Evolutionary conservation across 768 basidiomycete genomes (phyloP).

Genomic region (Sistotremastrum suecicum): DNA sequence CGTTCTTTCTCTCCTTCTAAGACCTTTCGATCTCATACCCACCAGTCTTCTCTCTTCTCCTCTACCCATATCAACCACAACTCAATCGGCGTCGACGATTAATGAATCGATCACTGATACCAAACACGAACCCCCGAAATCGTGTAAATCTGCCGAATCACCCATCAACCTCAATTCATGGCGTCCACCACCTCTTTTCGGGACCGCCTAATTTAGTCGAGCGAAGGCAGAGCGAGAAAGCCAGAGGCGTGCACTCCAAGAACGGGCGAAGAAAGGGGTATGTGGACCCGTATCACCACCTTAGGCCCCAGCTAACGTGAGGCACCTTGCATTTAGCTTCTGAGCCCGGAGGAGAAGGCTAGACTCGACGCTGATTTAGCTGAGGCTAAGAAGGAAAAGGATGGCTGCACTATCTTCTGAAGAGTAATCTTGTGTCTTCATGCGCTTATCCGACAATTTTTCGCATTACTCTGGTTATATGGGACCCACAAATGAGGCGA

Average conservation of each 20-base stretch:
- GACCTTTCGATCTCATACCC: slow-evolving; percentile 45
- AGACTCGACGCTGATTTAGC: not conserved
- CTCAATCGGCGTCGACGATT: slow-evolving; percentile 10
- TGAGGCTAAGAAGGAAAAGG: not conserved
- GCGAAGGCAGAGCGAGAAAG: slow-evolving; percentile 66
- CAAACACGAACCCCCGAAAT: slow-evolving; percentile 14
- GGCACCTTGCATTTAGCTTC: not conserved
- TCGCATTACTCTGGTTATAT: too few relatives aligned
- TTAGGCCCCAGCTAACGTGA: not conserved
- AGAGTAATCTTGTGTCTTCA: too few relatives aligned
- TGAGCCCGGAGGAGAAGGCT: not conserved
- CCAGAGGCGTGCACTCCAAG: slow-evolving; percentile 52
- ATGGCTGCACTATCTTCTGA: not conserved
- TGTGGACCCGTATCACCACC: slow-evolving; percentile 12
- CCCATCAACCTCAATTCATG: slow-evolving; percentile 30
- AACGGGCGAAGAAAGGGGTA: slow-evolving; percentile 64
- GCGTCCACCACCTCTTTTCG: slow-evolving; percentile 55
- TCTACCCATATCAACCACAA: slow-evolving; percentile 9
- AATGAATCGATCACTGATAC: slow-evolving; percentile 11
- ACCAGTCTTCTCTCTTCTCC: slow-evolving; percentile 25
- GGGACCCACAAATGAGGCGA: too few relatives aligned
- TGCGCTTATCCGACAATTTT: too few relatives aligned
- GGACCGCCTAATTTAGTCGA: slow-evolving; percentile 54
- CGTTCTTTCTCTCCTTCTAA: slow-evolving; percentile 18
- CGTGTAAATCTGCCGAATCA: slow-evolving; percentile 22